Evolutionary conservation across 2,329 filamentous ascomycete genomes (phyloP), one percentile per base, ranked within the genome.

Genomic region (Botrytis paeoniae): DNA sequence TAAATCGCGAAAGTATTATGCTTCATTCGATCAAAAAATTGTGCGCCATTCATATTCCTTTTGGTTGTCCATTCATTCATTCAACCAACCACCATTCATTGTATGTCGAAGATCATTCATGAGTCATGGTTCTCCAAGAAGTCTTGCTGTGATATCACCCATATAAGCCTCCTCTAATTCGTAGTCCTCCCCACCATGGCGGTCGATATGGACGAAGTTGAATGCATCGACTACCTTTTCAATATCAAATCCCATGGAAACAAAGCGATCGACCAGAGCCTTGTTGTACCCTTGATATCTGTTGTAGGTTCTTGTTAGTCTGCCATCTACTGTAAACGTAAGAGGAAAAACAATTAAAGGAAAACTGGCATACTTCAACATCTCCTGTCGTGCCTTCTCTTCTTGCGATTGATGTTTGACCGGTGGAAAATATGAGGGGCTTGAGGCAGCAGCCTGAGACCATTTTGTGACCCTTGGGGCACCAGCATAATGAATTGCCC

Each of bases 251-350:
- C 95, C 95, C 95, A 98, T 98, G 78, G 86, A 88, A 25, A 93
- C 89, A 78, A 98, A 98, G 7, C 92, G 88, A 79, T 96, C 90
- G 76, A 98, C 89, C 59, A 98, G 86, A 45, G 92, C 88, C 79
- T 91, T 92, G 83, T 94, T 95, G 83, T 97, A 98, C 3, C 96
- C 95, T 76, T 92, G 88, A 80, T 97, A 98, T 75, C 92, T 95
- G 77, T 74, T 20, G 45, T 39, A 14, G 18, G 16, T n/a, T n/a
- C 35, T 48, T 48, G 60, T 79, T 72, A 80, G 75, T 65, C 65
- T 71, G 25, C 37, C n/a, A 66, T 66, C 54, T 59, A 70, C 37
- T n/a, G 35, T 20, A n/a, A 70, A 45, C 20, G 43, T n/a, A 8
- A 29, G 39, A 20, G 29, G 22, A 10, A 41, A 41, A 41, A 29